These are phyloP conservation scores for Paramecium pentaurelia DNA, from an alignment of 73 alveolate species.

Conservation along the genomic window DNA sequence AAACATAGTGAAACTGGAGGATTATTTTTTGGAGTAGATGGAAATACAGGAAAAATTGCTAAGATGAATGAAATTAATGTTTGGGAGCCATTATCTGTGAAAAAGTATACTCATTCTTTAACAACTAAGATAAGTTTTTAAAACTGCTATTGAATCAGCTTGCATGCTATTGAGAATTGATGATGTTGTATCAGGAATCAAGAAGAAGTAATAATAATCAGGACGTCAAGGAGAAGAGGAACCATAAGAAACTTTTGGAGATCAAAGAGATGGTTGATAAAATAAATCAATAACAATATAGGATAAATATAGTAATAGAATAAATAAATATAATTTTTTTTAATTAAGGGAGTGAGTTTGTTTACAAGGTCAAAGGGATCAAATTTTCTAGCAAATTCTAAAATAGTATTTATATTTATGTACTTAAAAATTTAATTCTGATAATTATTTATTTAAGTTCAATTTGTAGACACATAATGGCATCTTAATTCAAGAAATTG, in stretches of 20 bases:
- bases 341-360: background rate
- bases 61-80: constrained; percentile 90
- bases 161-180: constrained; percentile 96
- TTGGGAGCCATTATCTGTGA: constrained; percentile 99
- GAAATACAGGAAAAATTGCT: constrained; percentile 95
- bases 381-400: constrained; percentile 1
- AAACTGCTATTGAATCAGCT: constrained; percentile 93
- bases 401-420: background rate
- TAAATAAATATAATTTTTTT: background rate
- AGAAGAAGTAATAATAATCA: constrained; percentile 74
- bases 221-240: constrained; percentile 39
- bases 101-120: constrained; percentile 31
- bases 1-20: constrained; percentile 87
- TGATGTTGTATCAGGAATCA: constrained; percentile 94
- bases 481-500: constrained; percentile 64
- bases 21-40: constrained; percentile 94
- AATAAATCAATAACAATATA: background rate
- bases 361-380: background rate
- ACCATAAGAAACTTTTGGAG: constrained; percentile 60
- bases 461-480: background rate
- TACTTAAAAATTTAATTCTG: background rate
- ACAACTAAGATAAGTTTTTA: constrained; percentile 75
- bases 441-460: background rate
- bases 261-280: constrained; percentile 62
- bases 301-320: background rate